These are phyloP conservation scores for Heteromeles arbutifolia DNA, from an alignment of 306 rosid genomes.

Conservation along the genomic window DNA sequence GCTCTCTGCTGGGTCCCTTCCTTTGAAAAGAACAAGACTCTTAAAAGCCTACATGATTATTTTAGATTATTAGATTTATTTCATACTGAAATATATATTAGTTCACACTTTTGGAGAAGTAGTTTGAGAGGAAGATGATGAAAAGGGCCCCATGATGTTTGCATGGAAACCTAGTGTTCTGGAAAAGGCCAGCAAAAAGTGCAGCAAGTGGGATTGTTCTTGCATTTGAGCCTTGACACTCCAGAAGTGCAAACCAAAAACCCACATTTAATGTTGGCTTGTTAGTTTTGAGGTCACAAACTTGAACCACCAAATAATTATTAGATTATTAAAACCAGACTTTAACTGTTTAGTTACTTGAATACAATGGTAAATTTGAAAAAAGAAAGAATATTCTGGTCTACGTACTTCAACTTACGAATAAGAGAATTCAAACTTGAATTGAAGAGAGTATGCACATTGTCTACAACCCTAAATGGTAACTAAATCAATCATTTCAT, in stretches of 20 bases:
- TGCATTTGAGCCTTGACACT: constrained; percentile 37
- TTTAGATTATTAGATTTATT: not conserved
- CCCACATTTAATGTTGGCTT: constrained; percentile 29
- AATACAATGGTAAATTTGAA: not conserved
- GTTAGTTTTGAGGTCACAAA: constrained; percentile 32
- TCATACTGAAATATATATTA: constrained; percentile 9
- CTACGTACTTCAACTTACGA: too few relatives aligned
- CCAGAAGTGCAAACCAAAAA: constrained; percentile 29
- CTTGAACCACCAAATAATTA: constrained; percentile 17
- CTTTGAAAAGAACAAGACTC: constrained; percentile 37
- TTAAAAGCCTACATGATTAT: constrained; percentile 20
- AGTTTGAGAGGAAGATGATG: constrained; percentile 34
- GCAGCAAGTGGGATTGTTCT: constrained; percentile 58
- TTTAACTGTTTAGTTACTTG: constrained; percentile 31
- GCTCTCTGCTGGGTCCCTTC: constrained; percentile 29
- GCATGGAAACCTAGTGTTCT: constrained; percentile 35
- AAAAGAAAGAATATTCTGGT: too few relatives aligned
- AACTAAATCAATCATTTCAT: constrained; percentile 13
- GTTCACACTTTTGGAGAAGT: constrained; percentile 9
- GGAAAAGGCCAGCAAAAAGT: constrained; percentile 75
- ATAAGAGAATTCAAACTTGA: too few relatives aligned
- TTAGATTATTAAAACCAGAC: constrained; percentile 11
- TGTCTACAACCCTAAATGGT: not conserved
- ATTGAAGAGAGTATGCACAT: too few relatives aligned
- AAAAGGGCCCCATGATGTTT: constrained; percentile 52